Percentiles rank a stretch among this genome's conserved stretches.
These are phyloP conservation scores for Penstemon davidsonii DNA, from an alignment of 257 asterid genomes.

Conservation along the genomic window DNA sequence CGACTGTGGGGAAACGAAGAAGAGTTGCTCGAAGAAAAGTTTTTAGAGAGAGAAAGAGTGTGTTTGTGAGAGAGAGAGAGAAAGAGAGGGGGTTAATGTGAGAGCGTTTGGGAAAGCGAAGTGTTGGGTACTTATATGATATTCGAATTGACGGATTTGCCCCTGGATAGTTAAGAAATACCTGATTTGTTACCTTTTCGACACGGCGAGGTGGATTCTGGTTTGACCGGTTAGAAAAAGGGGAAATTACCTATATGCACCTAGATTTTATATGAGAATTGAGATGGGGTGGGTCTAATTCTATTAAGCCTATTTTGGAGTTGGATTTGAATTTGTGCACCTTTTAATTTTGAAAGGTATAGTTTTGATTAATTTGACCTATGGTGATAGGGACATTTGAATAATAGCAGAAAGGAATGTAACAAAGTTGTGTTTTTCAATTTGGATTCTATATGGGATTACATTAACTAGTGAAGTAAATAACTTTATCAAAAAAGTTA, in stretches of 20 bases:
- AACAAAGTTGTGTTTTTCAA: not conserved
- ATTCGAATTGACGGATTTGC: constrained; percentile 29
- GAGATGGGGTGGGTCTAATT: constrained; percentile 13
- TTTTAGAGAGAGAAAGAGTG: constrained; percentile 28
- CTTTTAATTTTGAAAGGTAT: constrained; percentile 16
- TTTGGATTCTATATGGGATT: not conserved
- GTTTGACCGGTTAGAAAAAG: constrained; percentile 52
- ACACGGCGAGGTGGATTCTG: constrained; percentile 50
- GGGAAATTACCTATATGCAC: not conserved
- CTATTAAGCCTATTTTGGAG: not conserved
- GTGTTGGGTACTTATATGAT: constrained; percentile 40
- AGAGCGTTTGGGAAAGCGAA: constrained; percentile 55
- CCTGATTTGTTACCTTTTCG: constrained; percentile 61
- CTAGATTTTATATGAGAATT: not conserved
- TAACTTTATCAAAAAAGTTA: too few relatives aligned
- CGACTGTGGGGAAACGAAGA: constrained; percentile 47
- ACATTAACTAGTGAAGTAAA: too few relatives aligned
- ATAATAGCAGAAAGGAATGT: not conserved
- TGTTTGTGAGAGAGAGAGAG: constrained; percentile 20
- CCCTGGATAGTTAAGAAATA: constrained; percentile 41
- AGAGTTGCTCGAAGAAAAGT: constrained; percentile 32
- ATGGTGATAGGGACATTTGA: constrained; percentile 24
- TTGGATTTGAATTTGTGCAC: constrained; percentile 14
- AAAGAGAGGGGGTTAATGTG: constrained; percentile 31
- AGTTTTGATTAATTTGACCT: constrained; percentile 25